Percentiles rank a stretch among this genome's conserved stretches.
Conservation (phyloP, 192 early-diverging fungal species). For the Linnemannia elongata region DNA sequence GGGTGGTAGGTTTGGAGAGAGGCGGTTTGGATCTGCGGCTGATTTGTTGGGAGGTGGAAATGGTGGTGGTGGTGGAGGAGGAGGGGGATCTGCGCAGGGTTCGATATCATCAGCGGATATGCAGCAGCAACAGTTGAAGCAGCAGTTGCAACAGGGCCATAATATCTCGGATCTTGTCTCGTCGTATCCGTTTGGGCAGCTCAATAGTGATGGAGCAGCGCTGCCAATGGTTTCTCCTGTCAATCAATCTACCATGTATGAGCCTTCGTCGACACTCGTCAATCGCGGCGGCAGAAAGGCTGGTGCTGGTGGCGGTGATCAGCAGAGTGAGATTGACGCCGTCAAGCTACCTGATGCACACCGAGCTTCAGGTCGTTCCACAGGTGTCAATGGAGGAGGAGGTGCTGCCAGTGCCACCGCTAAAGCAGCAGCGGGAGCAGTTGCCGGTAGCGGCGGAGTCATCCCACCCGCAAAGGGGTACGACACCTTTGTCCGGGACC, state of each 20-base stretch:
- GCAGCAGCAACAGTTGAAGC: not conserved
- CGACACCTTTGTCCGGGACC: constrained; percentile 15
- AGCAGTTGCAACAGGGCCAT: not conserved
- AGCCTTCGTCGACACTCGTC: constrained; percentile 4
- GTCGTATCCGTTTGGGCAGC: constrained; percentile 49
- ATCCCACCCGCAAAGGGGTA: constrained; percentile 4
- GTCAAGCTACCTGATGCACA: constrained; percentile 10
- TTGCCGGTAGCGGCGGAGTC: not conserved
- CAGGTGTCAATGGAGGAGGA: not conserved
- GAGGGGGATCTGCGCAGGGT: not conserved
- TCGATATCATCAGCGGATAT: constrained; percentile 8
- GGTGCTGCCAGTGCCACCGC: not conserved
- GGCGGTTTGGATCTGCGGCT: not conserved
- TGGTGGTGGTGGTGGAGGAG: not conserved
- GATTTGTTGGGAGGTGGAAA: not conserved
- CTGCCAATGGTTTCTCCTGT: constrained; percentile 11
- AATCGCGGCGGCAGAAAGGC: constrained; percentile 4
- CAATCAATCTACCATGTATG: constrained; percentile 12
- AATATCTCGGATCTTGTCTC: constrained; percentile 44
- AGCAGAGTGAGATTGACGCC: not conserved
- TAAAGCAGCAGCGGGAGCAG: not conserved
- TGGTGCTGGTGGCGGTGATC: not conserved
- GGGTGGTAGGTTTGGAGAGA: not conserved
- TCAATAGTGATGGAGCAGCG: constrained; percentile 9
- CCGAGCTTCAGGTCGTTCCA: not conserved